These are phyloP conservation scores for Hortiboletus campestris DNA, from an alignment of 768 basidiomycete species.

Conservation along the genomic window DNA sequence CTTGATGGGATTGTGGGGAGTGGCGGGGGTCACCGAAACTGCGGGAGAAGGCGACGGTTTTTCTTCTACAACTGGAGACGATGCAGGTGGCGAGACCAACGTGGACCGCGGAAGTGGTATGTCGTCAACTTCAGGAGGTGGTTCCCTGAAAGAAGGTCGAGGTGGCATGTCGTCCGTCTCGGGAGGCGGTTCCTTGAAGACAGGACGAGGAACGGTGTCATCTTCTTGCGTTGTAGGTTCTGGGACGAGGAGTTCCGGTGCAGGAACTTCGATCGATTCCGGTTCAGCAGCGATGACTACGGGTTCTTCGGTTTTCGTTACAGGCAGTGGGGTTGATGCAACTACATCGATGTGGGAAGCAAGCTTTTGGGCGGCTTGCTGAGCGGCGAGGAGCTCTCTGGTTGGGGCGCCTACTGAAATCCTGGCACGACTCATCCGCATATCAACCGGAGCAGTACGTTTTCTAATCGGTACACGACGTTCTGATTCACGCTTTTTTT, in stretches of 20 bases:
- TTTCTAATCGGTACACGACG: constrained; percentile 81
- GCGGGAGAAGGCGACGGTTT: constrained; percentile 28
- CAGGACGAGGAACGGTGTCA: constrained; percentile 34
- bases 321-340: constrained; percentile 17
- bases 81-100: constrained; percentile 23
- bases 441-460: constrained; percentile 83
- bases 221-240: constrained; percentile 14
- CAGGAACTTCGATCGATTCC: constrained; percentile 8
- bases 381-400: constrained; percentile 67
- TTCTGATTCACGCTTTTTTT: constrained; percentile 86
- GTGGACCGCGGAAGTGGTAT: constrained; percentile 13
- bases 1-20: constrained; percentile 53
- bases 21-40: constrained; percentile 42
- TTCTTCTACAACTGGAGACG: constrained; percentile 27
- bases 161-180: constrained; percentile 30
- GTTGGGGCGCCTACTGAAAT: constrained; percentile 72
- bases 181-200: constrained; percentile 64
- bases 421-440: constrained; percentile 78
- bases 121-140: constrained; percentile 57
- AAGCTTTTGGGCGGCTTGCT: constrained; percentile 59
- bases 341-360: constrained; percentile 29
- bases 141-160: constrained; percentile 59
- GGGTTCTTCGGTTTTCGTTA: constrained; percentile 18
- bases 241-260: not conserved
- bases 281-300: constrained; percentile 15